A percentile compares a stretch with the other conserved stretches of the same genome.
These are phyloP conservation scores for Dothiorella sarmentorum DNA, from an alignment of 2,329 filamentous ascomycete species.

Conservation along the genomic window DNA sequence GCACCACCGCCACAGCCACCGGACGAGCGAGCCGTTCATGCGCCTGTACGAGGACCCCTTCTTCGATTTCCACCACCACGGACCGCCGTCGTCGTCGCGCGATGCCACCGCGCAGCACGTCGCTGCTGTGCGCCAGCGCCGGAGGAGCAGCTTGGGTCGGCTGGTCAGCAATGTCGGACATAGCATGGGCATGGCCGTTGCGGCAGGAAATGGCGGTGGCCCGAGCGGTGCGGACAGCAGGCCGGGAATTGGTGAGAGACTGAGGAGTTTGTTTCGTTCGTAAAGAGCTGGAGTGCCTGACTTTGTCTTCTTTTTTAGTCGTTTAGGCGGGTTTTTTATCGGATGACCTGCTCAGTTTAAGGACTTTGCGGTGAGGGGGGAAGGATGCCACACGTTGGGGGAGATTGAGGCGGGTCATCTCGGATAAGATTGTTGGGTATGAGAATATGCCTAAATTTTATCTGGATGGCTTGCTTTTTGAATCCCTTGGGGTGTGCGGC, in stretches of 20 bases:
- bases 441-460: too few relatives aligned
- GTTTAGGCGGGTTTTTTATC: too few relatives aligned
- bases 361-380: too few relatives aligned
- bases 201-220: not conserved
- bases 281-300: not conserved
- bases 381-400: too few relatives aligned
- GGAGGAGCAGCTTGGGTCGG: constrained; percentile 6
- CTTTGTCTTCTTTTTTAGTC: too few relatives aligned
- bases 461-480: too few relatives aligned
- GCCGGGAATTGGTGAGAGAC: constrained; percentile 9
- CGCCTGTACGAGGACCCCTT: not conserved
- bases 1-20: not conserved
- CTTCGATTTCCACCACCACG: not conserved
- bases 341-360: too few relatives aligned
- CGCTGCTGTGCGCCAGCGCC: not conserved
- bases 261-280: constrained; percentile 9
- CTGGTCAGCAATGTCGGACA: not conserved
- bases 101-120: not conserved
- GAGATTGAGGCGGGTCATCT: too few relatives aligned
- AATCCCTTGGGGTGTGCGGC: too few relatives aligned
- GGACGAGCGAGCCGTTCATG: not conserved
- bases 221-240: not conserved
- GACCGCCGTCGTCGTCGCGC: too few relatives aligned
- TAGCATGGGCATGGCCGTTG: not conserved
- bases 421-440: too few relatives aligned